Base-by-base conservation (phyloP, 805 yeast genomes). In the Cyberlindnera veronae region DNA sequence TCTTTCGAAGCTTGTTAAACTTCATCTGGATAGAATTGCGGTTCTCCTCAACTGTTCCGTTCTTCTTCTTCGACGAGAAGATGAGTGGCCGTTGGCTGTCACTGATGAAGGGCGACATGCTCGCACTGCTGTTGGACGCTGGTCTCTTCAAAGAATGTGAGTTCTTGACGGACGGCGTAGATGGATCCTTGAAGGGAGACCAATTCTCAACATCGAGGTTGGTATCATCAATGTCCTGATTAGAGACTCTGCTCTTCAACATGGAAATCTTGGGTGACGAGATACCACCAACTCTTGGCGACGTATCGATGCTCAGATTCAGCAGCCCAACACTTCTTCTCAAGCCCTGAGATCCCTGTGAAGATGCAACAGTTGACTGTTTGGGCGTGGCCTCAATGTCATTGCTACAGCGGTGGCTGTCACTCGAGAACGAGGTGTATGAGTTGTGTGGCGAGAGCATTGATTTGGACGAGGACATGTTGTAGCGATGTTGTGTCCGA, bases 241-340 rank as follows among this genome's bases (percentile, higher is more conserved):
- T 39, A 0, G 52, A 34, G 1, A 42, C 37, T 26, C 46, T 50
- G 46, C 44, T 49, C 49, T 51, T 53, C 29, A 51, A 27, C 21
- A 46, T 33, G 2, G 52, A 36, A 6, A 50, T 32, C 38, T 53
- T 54, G 30, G 61, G 50, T 2, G 61, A 55, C 1, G 55, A 48
- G 4, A 48, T 26, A 2, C 40, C 32, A 12, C 34, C 38, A 8
- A 40, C 31, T 5, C 43, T 45, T 27, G 60, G 64, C 2, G 69
- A 56, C 35, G 59, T 64, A 32, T 69, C 74, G 17, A 74, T 54
- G 11, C 78, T 72, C 36, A 76, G 49, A 40, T 76, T 76, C 45
- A 76, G 52, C 9, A 74, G 58, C 2, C 79, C 79, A 2, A 68
- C 73, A 63, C 79, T 73, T 59, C 81, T 65, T 45, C 78, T 69